Evolutionary conservation across 192 early-diverging fungal genomes (phyloP).

Genomic region (Coemansia sp.): DNA sequence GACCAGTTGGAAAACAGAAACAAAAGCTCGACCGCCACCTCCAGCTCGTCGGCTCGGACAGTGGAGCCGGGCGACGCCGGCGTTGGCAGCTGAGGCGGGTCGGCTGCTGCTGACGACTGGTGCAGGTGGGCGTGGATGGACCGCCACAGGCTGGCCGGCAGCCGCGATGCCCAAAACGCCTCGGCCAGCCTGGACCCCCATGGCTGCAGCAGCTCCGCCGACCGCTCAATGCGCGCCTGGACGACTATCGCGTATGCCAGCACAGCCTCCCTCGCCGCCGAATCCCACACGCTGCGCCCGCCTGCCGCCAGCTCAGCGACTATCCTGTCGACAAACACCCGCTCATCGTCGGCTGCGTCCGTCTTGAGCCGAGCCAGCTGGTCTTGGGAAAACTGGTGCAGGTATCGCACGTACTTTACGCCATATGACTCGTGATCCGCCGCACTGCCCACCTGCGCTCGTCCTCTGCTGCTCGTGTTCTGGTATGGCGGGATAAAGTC

Average conservation of each 20-base stretch:
- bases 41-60: conserved; percentile 28
- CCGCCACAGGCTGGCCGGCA: conserved; percentile 24
- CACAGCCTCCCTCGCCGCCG: conserved; percentile 23
- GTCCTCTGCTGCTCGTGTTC: background rate
- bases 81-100: background rate
- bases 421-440: conserved; percentile 41
- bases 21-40: conserved; percentile 45
- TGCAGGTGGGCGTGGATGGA: conserved; percentile 13
- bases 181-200: conserved; percentile 14
- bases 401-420: conserved; percentile 36
- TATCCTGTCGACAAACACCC: background rate
- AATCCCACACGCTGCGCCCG: conserved; percentile 15
- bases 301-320: background rate
- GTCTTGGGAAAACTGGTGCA: conserved; percentile 25
- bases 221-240: conserved; percentile 29
- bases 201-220: background rate
- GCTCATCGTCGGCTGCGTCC: background rate
- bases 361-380: conserved; percentile 7
- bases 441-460: background rate
- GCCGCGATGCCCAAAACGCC: conserved; percentile 28
- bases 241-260: conserved; percentile 37
- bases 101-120: background rate
- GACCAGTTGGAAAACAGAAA: conserved; percentile 33
- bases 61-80: background rate
- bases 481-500: conserved; percentile 47